Evolutionary conservation across 495 filamentous ascomycete species (phyloP), one percentile per base, ranked within the genome.

Genomic region (Sphaerosporella brunnea): DNA sequence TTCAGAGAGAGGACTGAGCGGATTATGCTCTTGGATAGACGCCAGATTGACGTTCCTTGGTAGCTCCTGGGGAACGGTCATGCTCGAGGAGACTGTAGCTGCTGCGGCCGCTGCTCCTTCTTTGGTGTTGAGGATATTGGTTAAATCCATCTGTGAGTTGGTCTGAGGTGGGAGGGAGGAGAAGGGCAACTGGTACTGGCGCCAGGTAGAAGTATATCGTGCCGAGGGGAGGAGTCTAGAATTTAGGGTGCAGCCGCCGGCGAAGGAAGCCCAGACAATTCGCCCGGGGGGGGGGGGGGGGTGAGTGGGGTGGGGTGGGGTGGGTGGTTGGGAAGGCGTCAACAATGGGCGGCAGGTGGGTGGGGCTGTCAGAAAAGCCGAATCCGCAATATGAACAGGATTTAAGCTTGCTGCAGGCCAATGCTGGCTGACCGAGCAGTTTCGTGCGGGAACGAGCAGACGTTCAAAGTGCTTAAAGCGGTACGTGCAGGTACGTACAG

Each of bases 111-210:
- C 48, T 47, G 55, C 56, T 36, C 47, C 56, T 48, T 60, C 52
- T 42, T 53, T 60, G 35, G 57, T 53, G 44, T 60, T 60, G 11
- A 60, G 53, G 47, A 60, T 60, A 36, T 60, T 60, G 36, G 57
- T 60, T 41, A 60, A 49, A 51, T 60, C 57, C 57, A 60, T 60
- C 25, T 46, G 52, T 47, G 54, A 55, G 39, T 53, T 53, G 51
- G 32, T 53, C 49, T 30, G 32, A 32, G 2, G 19, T 35, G 35
- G 19, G 34, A 9, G 53, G 35, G 50, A 45, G 42, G 51, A 46
- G 42, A 49, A 55, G 49, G 53, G 53, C 47, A 53, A 47, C 51
- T 40, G 35, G 23, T 23, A 36, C 30, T 47, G 28, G 19, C 28
- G 44, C 44, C 19, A 34, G 43, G 18, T 36, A 21, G 44, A 23